phyloP scores from a whole-genome alignment of 2,329 filamentous ascomycete species.

The Talaromyces sp. region DNA sequence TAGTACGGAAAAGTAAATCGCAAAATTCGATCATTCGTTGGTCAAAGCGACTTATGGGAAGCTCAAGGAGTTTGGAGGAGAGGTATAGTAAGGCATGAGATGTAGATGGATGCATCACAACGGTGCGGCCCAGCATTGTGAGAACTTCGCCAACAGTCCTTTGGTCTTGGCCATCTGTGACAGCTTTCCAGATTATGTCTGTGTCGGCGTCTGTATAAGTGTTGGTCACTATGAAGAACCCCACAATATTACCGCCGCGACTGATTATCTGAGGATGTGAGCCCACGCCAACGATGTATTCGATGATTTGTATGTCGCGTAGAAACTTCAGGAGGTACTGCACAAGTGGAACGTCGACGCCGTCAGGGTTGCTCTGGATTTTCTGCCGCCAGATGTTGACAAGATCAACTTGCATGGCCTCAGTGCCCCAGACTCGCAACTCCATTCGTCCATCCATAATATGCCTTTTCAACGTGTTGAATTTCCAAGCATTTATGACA shows the following conservation, averaged over 20 bases:
- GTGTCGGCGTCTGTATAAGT: slow-evolving; percentile 70
- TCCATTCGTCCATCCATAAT: slow-evolving; percentile 88
- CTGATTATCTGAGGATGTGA: slow-evolving; percentile 88
- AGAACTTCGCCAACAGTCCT: slow-evolving; percentile 78
- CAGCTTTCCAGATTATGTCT: slow-evolving; percentile 78
- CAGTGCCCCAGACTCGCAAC: slow-evolving; percentile 73
- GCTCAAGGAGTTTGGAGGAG: slow-evolving; percentile 64
- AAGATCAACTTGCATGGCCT: slow-evolving; percentile 68
- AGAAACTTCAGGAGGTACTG: slow-evolving; percentile 68
- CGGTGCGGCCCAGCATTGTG: slow-evolving; percentile 57
- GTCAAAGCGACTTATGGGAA: slow-evolving; percentile 64
- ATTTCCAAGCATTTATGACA: slow-evolving; percentile 60
- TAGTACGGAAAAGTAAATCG: slow-evolving; percentile 53
- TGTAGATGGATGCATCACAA: slow-evolving; percentile 43
- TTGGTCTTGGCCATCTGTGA: slow-evolving; percentile 77
- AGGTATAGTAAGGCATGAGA: slow-evolving; percentile 58
- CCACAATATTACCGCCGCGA: slow-evolving; percentile 77
- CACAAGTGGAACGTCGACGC: slow-evolving; percentile 55
- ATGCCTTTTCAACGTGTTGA: slow-evolving; percentile 66
- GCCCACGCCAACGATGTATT: slow-evolving; percentile 84
- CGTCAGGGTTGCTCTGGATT: slow-evolving; percentile 45
- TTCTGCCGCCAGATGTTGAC: slow-evolving; percentile 63
- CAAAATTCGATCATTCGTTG: slow-evolving; percentile 61
- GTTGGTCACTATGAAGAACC: slow-evolving; percentile 77
- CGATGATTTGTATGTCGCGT: slow-evolving; percentile 66